Conservation (phyloP, 2,329 filamentous ascomycete genomes). For the Pseudogymnoascus sp. region DNA sequence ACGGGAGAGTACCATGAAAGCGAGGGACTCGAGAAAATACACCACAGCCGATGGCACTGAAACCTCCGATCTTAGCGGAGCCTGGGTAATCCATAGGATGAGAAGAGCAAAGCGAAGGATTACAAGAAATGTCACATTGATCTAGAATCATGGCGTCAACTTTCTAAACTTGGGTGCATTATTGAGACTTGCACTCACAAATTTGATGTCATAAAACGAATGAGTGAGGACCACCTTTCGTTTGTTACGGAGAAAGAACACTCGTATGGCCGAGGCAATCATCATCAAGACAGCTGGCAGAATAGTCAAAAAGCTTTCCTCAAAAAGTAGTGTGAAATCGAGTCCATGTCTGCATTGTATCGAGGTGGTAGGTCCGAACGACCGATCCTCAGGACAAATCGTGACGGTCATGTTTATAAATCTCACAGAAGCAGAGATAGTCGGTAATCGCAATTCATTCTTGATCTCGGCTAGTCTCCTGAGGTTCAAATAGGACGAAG, state of each 20-base stretch:
- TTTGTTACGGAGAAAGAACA: neutral
- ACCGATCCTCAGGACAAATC: neutral
- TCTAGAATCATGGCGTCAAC: neutral
- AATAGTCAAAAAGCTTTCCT: conserved; percentile 7
- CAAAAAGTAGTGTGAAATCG: neutral
- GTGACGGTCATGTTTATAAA: neutral
- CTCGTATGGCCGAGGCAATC: neutral
- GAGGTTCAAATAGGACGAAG: neutral
- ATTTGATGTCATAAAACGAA: neutral
- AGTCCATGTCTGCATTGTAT: neutral
- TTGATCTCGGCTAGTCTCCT: neutral
- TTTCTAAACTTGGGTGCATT: neutral
- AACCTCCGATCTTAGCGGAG: neutral
- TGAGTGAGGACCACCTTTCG: neutral
- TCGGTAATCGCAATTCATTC: neutral
- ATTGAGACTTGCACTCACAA: neutral
- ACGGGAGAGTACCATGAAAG: conserved; percentile 4
- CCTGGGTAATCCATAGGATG: neutral
- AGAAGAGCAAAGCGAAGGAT: neutral
- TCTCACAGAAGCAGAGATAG: neutral
- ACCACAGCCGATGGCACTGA: neutral
- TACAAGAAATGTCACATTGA: neutral
- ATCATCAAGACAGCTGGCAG: neutral
- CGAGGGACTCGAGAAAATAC: neutral
- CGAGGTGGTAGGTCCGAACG: neutral